Evolutionary conservation across 108 stramenopile species (phyloP), one percentile per base, ranked within the genome.

Genomic region (Nitzschia palea): DNA sequence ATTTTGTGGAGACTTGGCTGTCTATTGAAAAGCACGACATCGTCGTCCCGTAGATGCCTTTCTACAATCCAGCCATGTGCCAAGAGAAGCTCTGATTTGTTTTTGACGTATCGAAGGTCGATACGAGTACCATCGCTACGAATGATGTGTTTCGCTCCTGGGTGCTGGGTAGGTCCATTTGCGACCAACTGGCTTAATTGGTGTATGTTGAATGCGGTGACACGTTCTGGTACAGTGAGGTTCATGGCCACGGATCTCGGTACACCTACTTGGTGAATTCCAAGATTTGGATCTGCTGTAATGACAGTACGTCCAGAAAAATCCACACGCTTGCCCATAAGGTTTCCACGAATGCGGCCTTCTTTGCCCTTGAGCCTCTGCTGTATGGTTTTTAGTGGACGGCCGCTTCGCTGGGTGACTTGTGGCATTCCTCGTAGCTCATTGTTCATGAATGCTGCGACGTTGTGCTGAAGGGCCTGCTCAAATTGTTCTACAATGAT

Each of bases 301-400:
- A 99, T 99, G 70, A 99, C 99, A 14, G 99, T 98, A 43, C 99
- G 94, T 17, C 96, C 97, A 4, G 90, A 93, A 73, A 98, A 99
- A 76, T 99, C 98, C 43, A 99, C 99, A 67, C 99, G 98, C 82
- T 99, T 99, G 52, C 99, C 99, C 99, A 99, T 99, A 35, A 99
- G 84, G 67, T 99, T 99, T 37, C 98, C 98, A 45, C 99, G 94
- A 70, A 99, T 93, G 29, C 99, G 93, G n/a, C 99, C 99, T 68
- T 97, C 97, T 80, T 98, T 99, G 15, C 97, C 97, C 63, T 95
- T 96, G n/a, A 98, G 82, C 14, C 99, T 74, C 67, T 96, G 93
- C 22, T 88, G 76, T 35, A 98, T 73, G 27, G 99, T 97, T 76
- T 99, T 99, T 54, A 99, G 86, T 9, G 96, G 96, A 51, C 95